Evolutionary conservation across 176 grass and related monocot species (phyloP), one percentile per base, ranked within the genome.

Genomic region (Neostapfia colusana): DNA sequence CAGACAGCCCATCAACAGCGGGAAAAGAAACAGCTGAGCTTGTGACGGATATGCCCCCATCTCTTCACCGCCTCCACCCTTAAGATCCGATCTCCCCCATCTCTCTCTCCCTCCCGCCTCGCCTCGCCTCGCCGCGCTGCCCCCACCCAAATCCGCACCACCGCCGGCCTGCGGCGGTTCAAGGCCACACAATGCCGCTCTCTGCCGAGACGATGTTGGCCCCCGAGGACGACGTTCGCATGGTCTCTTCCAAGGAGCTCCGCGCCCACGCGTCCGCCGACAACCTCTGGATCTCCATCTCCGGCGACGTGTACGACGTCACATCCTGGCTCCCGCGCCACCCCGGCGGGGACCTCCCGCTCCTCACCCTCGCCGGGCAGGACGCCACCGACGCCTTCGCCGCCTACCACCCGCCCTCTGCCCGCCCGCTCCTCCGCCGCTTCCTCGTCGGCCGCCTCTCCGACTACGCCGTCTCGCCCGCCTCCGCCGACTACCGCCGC

Each of bases 241-340:
- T 74, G 79, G 85, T 98, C 67, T 83, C 91, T 37, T 76, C 87
- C 51, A 68, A 84, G 51, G 91, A 98, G 76, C 73, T 98, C 36
- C 73, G 83, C 28, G 38, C 55, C 12, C 95, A 94, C 89, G 67
- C 61, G 17, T 16, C 44, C 13, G 25, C 79, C 10, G 43, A 27
- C 38, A 87, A 93, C 50, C 89, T 98, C 42, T 98, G 95, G 95
- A 89, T 98, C 79, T 93, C 85, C 28, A 90, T 94, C 89, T 84
- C 84, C 6, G 91, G 91, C 12, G 87, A 93, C 74, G 91, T 98
- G 2, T 98, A 98, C 82, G 95, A 98, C 69, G 89, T 94, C 55
- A 94, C 91, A 11, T 5, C 73, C 0, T 98, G 95, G 95, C 34
- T 88, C 7, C 48, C 75, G 0, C 72, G 43, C 79, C 95, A 98